Evolutionary conservation across 257 asterid species (phyloP).

Genomic region (Rehmannia glutinosa): DNA sequence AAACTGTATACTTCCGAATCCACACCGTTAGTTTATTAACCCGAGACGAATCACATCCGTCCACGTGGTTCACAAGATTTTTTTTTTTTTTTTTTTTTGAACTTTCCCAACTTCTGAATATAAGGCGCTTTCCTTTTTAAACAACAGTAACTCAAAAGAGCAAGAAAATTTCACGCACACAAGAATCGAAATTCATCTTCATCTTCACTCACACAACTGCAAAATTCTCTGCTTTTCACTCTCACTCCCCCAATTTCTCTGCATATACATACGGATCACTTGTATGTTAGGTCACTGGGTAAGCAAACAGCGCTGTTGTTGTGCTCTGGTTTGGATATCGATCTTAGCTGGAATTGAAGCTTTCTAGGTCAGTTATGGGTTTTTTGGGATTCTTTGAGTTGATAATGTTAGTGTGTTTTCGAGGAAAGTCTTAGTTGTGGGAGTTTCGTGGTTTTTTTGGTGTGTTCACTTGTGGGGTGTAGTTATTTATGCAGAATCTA

Average conservation of each 20-base stretch:
- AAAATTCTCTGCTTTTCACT: neutral
- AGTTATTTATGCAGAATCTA: conserved; percentile 14
- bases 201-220: conserved; percentile 18
- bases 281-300: conserved; percentile 1
- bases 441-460: conserved; percentile 5
- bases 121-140: conserved; percentile 26
- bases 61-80: no score
- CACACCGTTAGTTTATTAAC: conserved; percentile 11
- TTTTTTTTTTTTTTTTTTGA: no score
- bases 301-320: conserved; percentile 1
- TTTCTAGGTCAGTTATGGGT: conserved; percentile 3
- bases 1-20: conserved; percentile 13
- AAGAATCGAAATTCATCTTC: conserved; percentile 19
- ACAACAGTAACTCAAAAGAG: neutral
- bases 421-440: neutral
- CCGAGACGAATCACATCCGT: conserved; percentile 11
- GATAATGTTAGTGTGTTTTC: conserved; percentile 8
- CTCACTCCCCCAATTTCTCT: neutral
- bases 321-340: conserved; percentile 19
- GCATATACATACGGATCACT: conserved; percentile 15
- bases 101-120: conserved; percentile 23
- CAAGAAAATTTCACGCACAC: conserved; percentile 25
- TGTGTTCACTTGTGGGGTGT: conserved; percentile 1
- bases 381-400: neutral
- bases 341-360: conserved; percentile 30